Evolutionary conservation across 2,329 filamentous ascomycete genomes (phyloP), one percentile per base, ranked within the genome.

Genomic region (Myriosclerotinia duriaeana): DNA sequence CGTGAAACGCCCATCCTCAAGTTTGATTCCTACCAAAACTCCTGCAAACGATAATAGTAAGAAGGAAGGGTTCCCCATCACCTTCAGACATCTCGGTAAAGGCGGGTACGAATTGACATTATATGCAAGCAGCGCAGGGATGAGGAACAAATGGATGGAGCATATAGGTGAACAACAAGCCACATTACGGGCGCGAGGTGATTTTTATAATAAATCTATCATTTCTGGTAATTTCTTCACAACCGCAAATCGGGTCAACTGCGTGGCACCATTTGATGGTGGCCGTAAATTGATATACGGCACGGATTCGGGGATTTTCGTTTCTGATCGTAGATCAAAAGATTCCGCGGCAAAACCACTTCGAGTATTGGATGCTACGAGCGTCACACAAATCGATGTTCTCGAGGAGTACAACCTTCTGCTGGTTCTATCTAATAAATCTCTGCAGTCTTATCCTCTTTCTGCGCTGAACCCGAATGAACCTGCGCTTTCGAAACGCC

Each of bases 81-180:
- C 94, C 2, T 99, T 99, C 83, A 89, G 91, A 72, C 93, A 97
- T 82, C 84, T 99, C 68, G 95, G 95, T 59, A 97, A 96, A 79
- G 93, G 93, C 64, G 95, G 94, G 42, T 99, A 97, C 76, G 94
- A 97, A 77, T 82, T 93, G 74, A 95, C 93, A 4, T 83, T 99
- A 5, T 98, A 90, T 78, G 94, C 93, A 56, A 88, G 89, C 12
- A 96, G 92, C 67, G 89, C 92, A 72, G 90, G 92, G 11, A 91
- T 92, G 36, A 86, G 95, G 67, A 92, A 94, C 77, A 99, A 98
- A 79, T 99, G 95, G 89, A 92, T 99, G 76, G 93, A 99, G 79
- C 89, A 92, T 75, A 97, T 99, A 73, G 92, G 97, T 74, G 85
- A 88, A 60, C 93, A 97, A 71, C 96, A 99, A 78, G 88, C 91